Evolutionary conservation across 2,329 filamentous ascomycete genomes (phyloP), one percentile per base, ranked within the genome.

Genomic region (Botrytis galanthina): DNA sequence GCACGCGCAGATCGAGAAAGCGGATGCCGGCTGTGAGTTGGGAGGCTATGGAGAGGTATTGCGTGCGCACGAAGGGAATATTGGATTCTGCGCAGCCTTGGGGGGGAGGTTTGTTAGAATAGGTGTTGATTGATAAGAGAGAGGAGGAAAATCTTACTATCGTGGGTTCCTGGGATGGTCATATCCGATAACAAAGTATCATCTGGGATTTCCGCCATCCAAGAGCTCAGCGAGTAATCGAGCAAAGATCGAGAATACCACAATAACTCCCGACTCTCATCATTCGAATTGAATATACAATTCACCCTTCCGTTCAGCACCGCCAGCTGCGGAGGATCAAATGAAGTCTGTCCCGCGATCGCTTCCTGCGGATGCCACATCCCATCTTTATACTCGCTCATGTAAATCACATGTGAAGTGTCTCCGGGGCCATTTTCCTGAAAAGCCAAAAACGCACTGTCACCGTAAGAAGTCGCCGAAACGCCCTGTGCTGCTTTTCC

Each of bases 111-210:
- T 71, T 71, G 57, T 71, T 51, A 71, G 69, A 22, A n/a, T 18
- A 9, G 9, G 7, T n/a, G 20, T 37, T n/a, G 12, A 1, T 10
- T 16, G 1, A 10, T 9, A 26, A n/a, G 22, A 46, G 18, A 26
- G 8, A 39, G 26, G 44, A 3, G 39, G 6, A 6, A 29, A 9
- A 29, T 29, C 61, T 39, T 46, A 73, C 71, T 91, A 81, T 93
- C 93, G 83, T 93, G 91, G 0, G 91, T 93, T 73, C 91, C 91
- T 0, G 91, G 91, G 64, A 93, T 91, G 9, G 89, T 92, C 39
- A 93, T 84, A 1, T 87, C 85, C 9, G 89, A 91, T 8, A 93
- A 81, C 2, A 88, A 85, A 0, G 85, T 86, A 39, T 84, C 83
- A 77, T 91, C 87, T 16, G 85, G 83, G 32, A 93, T 82, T 42